Evolutionary conservation across 768 basidiomycete species (phyloP).

Genomic region (Paxillus ammoniavirescens): DNA sequence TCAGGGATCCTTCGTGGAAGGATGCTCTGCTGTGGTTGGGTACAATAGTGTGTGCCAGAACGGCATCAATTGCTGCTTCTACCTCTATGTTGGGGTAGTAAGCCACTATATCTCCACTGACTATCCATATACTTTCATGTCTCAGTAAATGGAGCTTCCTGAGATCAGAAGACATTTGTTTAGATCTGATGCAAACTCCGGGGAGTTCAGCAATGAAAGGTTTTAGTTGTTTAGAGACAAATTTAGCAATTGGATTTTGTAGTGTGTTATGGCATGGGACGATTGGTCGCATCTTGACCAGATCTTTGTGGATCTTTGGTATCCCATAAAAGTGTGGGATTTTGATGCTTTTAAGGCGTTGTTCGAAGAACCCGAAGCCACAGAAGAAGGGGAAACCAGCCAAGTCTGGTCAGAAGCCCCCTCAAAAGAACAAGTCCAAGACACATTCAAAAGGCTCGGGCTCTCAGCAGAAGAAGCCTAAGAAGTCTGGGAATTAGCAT

Average conservation of each 20-base stretch:
- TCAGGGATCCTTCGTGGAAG: neutral
- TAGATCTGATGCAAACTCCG: neutral
- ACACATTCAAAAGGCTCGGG: no score
- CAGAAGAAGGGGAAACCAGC: no score
- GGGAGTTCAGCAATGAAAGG: neutral
- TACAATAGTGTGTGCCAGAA: no score
- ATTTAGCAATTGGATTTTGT: no score
- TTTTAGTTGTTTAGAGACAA: no score
- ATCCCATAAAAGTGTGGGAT: conserved; percentile 5
- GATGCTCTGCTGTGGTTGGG: neutral
- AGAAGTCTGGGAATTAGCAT: no score
- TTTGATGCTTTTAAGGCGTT: no score
- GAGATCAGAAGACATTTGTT: neutral
- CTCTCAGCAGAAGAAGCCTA: no score
- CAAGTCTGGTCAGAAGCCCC: no score
- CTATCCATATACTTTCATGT: neutral
- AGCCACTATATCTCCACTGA: conserved; percentile 6
- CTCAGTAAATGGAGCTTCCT: neutral
- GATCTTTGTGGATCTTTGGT: conserved; percentile 2
- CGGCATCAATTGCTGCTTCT: neutral
- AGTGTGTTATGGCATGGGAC: neutral
- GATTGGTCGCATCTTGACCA: conserved; percentile 3
- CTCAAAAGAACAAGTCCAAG: no score
- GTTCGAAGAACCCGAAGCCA: no score
- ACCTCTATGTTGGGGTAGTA: conserved; percentile 5